phyloP scores from a whole-genome alignment of 371 early-diverging fungal genomes.

The Actinomucor elegans region DNA sequence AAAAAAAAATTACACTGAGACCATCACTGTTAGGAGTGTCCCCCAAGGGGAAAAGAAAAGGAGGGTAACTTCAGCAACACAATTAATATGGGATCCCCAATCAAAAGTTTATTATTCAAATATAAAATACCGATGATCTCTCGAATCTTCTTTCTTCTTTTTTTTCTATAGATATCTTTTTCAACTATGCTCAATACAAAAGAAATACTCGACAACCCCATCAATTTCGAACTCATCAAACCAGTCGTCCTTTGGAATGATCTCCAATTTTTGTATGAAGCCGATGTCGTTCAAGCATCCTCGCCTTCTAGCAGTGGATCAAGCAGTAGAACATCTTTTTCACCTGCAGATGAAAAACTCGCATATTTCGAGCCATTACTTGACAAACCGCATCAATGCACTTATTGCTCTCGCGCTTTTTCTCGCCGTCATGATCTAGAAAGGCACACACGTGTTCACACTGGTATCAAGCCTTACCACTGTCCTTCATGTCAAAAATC shows the following conservation, averaged over 20 bases:
- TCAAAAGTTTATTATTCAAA: too few relatives aligned
- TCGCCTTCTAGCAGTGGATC: background rate
- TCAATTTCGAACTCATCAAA: constrained; percentile 6
- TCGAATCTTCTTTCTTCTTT: too few relatives aligned
- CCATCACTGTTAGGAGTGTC: too few relatives aligned
- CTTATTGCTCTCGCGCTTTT: constrained; percentile 22
- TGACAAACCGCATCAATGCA: constrained; percentile 16
- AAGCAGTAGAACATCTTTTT: constrained; percentile 2
- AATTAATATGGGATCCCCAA: too few relatives aligned
- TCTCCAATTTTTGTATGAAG: background rate
- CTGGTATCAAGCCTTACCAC: constrained; percentile 54
- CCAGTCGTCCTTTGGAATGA: background rate
- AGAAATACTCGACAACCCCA: background rate
- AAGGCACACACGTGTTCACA: constrained; percentile 43
- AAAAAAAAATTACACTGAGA: too few relatives aligned
- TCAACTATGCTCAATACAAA: too few relatives aligned
- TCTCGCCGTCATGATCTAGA: constrained; percentile 33
- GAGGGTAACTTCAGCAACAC: too few relatives aligned
- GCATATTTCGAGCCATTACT: background rate
- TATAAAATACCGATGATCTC: too few relatives aligned
- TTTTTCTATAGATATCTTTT: too few relatives aligned
- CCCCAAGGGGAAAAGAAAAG: too few relatives aligned
- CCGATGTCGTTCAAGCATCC: background rate
- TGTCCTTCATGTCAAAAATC: constrained; percentile 52
- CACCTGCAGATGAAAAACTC: background rate